Evolutionary conservation across 306 rosid genomes (phyloP), one percentile per base, ranked within the genome.

Genomic region (Alnus rubra): DNA sequence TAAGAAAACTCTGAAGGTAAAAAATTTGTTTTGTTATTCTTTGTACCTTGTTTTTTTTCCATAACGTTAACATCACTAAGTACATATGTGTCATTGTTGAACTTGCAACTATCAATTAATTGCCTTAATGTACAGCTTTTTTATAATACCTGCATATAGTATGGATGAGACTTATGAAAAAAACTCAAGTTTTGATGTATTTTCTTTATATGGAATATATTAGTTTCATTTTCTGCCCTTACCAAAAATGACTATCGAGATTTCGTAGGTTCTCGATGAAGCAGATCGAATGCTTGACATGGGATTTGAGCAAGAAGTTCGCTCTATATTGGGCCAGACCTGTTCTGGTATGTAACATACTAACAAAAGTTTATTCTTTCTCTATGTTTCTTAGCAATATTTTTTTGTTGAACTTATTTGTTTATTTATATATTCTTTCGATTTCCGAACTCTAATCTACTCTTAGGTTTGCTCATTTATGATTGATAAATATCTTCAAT

Each of bases 241-340:
- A 58, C 77, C 7, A 53, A 63, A 78, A 47, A 53, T 68, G 4
- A 14, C 10, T 23, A 19, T 84, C 71, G 37, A 52, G 74, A 78
- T 86, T 67, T 74, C 81, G 28, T 67, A 92, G 97, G 97, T 92
- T 59, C 97, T 94, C 81, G 97, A 94, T 91, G 97, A 94, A 85
- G 98, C 98, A 9, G 98, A 94, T 85, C 87, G 97, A 84, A 94
- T 94, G 98, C 94, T 94, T 80, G 98, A 92, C 81, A 91, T 94
- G 98, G 97, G 97, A 84, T 94, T 92, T 84, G 97, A 94, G 77
- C 97, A 88, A 75, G 81, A 88, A 84, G 98, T 95, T 79, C 98
- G 98, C 77, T 86, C 88, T 42, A 95, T 93, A 62, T 87, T 95
- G 86, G 90, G 97, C 74, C 94, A 86, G 88, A 95, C 98, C 39